A percentile compares a stretch with the other conserved stretches of the same genome.
Evolutionary conservation across 73 alveolate species (phyloP).

Genomic region (Symbiodinium pilosum): DNA sequence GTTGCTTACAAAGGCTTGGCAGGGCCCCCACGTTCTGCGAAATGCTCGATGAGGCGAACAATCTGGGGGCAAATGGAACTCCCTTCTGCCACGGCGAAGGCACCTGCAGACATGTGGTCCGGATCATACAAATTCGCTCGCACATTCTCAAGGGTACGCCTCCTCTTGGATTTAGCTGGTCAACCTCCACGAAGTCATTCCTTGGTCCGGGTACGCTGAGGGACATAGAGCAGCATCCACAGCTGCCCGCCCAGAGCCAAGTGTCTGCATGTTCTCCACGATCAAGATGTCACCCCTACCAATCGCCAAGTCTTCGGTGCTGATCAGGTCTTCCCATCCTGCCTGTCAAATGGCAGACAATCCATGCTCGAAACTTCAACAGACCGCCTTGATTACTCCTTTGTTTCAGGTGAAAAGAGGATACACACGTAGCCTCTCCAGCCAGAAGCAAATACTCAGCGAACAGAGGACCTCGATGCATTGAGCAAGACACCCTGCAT

Average conservation of each 20-base stretch:
- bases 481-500: neutral
- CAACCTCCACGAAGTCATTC: conserved; percentile 69
- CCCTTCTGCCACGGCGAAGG: conserved; percentile 88
- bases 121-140: neutral
- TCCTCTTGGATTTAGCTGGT: conserved; percentile 41
- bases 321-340: conserved; percentile 83
- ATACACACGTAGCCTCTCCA: conserved; percentile 13
- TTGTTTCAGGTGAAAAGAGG: too few relatives aligned
- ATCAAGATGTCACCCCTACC: conserved; percentile 51
- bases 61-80: conserved; percentile 31
- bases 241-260: neutral
- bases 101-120: conserved; percentile 9
- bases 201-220: neutral
- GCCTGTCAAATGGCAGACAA: neutral
- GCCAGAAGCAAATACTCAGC: conserved; percentile 78
- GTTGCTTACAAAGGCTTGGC: neutral
- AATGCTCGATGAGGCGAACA: conserved; percentile 31
- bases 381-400: neutral
- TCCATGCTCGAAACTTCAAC: neutral
- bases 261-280: conserved; percentile 61
- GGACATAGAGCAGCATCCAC: neutral
- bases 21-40: conserved; percentile 2
- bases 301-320: conserved; percentile 27
- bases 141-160: too few relatives aligned
- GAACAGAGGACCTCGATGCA: conserved; percentile 36